Evolutionary conservation across 805 yeast genomes (phyloP).

Genomic region (Trichomonascus vanleenenianus): DNA sequence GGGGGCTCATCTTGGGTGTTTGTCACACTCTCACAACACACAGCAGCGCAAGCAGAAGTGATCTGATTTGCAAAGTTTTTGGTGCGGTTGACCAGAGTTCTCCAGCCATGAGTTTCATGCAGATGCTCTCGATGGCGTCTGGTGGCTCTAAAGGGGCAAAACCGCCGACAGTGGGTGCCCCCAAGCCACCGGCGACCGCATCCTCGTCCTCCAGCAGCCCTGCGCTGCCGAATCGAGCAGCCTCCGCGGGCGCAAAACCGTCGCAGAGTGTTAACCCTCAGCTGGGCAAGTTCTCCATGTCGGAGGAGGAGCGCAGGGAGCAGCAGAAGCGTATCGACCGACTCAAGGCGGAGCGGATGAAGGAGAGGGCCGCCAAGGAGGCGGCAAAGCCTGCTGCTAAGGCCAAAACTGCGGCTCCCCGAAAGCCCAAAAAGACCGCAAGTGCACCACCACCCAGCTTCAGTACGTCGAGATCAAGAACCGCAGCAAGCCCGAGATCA

Average conservation of each 20-base stretch:
- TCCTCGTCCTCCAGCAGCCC: constrained; percentile 2
- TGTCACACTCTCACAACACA: too few species aligned
- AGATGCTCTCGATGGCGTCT: constrained; percentile 21
- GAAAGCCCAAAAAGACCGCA: constrained; percentile 2
- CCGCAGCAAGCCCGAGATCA: constrained; percentile 1
- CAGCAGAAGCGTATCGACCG: constrained; percentile 21
- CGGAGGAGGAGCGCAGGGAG: constrained; percentile 16
- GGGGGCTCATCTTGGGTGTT: too few species aligned
- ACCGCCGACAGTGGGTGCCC: constrained; percentile 1
- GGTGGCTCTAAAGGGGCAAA: background rate
- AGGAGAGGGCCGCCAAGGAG: constrained; percentile 10
- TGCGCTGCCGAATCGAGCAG: background rate
- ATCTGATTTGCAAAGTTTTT: background rate
- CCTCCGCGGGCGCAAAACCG: background rate
- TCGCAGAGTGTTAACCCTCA: background rate
- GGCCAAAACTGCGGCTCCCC: background rate
- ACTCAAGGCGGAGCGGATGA: constrained; percentile 23
- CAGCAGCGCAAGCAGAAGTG: background rate
- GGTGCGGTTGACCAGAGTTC: background rate
- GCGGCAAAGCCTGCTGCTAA: constrained; percentile 2
- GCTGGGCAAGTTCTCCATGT: constrained; percentile 3
- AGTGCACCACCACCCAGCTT: constrained; percentile 1
- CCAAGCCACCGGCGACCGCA: background rate
- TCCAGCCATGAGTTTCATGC: constrained; percentile 19
- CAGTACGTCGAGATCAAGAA: background rate